Percentiles rank a stretch among this genome's conserved stretches.
phyloP scores from a whole-genome alignment of 2,329 filamentous ascomycete genomes.

The Samsoniella hepiali region DNA sequence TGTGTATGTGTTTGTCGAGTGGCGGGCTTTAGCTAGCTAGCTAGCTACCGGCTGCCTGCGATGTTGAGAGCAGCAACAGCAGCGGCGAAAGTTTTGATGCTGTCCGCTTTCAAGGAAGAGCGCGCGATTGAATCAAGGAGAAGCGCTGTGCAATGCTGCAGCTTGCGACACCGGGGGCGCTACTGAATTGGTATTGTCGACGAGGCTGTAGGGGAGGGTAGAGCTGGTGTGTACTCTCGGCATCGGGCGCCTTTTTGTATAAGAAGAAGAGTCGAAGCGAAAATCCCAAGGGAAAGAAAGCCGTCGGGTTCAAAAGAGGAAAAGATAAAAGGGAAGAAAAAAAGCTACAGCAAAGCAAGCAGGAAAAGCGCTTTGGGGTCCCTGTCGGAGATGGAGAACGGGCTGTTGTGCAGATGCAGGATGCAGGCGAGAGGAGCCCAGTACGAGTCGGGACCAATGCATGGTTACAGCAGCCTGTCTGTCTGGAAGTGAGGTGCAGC shows the following conservation, averaged over 20 bases:
- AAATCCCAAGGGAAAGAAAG: background rate
- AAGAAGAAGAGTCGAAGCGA: background rate
- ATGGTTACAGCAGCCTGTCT: background rate
- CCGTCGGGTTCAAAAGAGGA: background rate
- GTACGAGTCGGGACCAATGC: slow-evolving; percentile 7
- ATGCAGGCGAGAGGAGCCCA: slow-evolving; percentile 16
- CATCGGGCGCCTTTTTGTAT: background rate
- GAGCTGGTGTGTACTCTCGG: background rate
- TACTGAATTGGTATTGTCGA: background rate
- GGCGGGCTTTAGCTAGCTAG: background rate
- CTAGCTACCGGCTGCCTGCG: background rate
- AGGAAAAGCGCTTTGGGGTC: background rate
- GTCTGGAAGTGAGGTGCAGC: background rate
- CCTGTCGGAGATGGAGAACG: slow-evolving; percentile 8
- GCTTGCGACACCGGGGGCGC: background rate
- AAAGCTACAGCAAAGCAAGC: background rate
- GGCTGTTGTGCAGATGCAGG: slow-evolving; percentile 15
- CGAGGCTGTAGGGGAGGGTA: background rate
- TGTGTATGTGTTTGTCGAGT: background rate
- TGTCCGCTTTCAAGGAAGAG: background rate
- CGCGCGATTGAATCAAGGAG: background rate
- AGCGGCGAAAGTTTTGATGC: background rate
- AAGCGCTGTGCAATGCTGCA: background rate
- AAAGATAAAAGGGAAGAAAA: slow-evolving; percentile 1
- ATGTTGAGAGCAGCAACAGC: background rate